Evolutionary conservation across 805 yeast genomes (phyloP).

Genomic region (Candida easanensis): DNA sequence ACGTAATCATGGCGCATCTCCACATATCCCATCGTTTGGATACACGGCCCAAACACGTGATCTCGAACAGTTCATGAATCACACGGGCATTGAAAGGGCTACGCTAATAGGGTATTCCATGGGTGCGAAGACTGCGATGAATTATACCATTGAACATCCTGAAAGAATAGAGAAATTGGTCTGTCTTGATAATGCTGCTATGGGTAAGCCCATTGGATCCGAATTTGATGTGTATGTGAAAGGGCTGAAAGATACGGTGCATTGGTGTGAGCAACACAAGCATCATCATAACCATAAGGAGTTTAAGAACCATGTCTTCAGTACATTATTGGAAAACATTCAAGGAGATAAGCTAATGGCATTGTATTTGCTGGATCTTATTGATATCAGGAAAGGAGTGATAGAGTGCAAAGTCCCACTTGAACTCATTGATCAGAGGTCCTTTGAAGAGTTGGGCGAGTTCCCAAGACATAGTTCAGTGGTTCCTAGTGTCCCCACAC

Average conservation of each 20-base stretch:
- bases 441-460: slow-evolving; percentile 25
- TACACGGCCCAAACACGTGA: slow-evolving; percentile 32
- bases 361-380: slow-evolving; percentile 18
- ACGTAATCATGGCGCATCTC: slow-evolving; percentile 54
- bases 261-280: slow-evolving; percentile 10
- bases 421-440: slow-evolving; percentile 11
- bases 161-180: slow-evolving; percentile 38
- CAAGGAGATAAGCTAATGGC: slow-evolving; percentile 7
- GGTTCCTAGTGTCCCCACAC: slow-evolving; percentile 20
- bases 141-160: slow-evolving; percentile 38
- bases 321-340: slow-evolving; percentile 9
- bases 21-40: slow-evolving; percentile 38
- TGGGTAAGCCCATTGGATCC: slow-evolving; percentile 29
- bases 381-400: slow-evolving; percentile 16
- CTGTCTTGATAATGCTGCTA: slow-evolving; percentile 48
- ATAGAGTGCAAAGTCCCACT: slow-evolving; percentile 28
- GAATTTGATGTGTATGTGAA: slow-evolving; percentile 25
- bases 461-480: slow-evolving; percentile 22
- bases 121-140: slow-evolving; percentile 60
- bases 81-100: slow-evolving; percentile 26
- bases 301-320: slow-evolving; percentile 1
- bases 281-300: slow-evolving; percentile 1
- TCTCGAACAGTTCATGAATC: slow-evolving; percentile 15
- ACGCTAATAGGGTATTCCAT: slow-evolving; percentile 52
- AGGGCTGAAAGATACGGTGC: slow-evolving; percentile 6